Base-by-base conservation (phyloP, 768 basidiomycete genomes). In the Russula virescens region DNA sequence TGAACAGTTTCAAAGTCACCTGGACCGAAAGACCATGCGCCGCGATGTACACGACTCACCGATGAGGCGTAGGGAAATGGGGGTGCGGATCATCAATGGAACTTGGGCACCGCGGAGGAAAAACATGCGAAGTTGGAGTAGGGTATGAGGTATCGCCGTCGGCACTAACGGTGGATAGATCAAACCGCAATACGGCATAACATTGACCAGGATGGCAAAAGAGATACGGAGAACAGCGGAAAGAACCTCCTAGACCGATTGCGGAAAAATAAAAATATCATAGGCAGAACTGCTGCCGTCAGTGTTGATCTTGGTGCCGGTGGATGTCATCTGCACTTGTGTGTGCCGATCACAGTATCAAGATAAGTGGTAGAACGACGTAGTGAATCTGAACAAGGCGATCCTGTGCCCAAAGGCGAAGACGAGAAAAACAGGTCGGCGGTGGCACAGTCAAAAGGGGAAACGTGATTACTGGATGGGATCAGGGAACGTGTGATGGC, bases 401-500 rank as follows among this genome's bases (percentile, higher is more conserved):
- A n/a, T 58, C 34, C 23, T 46, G 4, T 46, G 16, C 34, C 49
- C 34, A 62, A 57, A 38, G 55, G 13, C 5, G 5, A 11, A 38
- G 38, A 26, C 23, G 25, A 62, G n/a, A 28, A 52, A 38, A 16
- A 23, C 28, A 34, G 43, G 26, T 35, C 55, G 55, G 50, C 43
- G 61, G 35, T 38, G 61, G 55, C 31, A 13, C 38, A 18, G 14
- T 40, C 38, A 10, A n/a, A 38, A 52, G 21, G 14, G 45, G 57
- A 53, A 53, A 40, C 31, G 45, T 35, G 25, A 48, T 48, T 43
- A 19, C 57, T 26, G 18, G n/a, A 46, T 28, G 42, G 49, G 11
- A 62, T 62, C 61, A 62, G 35, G 35, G 43, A 58, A 62, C 61
- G 50, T 58, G 61, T 62, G 56, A 58, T 62, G 50, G 55, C 34